phyloP scores from a whole-genome alignment of 306 rosid genomes.

The Ormosia emarginata region DNA sequence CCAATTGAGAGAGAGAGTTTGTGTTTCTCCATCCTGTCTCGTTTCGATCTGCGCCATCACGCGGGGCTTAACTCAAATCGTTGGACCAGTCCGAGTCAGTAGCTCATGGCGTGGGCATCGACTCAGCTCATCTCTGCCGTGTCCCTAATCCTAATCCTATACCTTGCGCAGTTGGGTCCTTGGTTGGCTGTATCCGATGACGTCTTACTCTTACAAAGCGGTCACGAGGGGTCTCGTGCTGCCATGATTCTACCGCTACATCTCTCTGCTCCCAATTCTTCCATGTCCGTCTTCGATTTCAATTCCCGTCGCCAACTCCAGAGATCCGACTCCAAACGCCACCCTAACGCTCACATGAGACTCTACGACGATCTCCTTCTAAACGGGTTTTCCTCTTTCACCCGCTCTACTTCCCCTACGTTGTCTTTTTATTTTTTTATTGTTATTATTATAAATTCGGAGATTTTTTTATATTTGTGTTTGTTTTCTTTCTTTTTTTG shows the following conservation, averaged over 20 bases:
- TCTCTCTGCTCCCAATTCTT: constrained; percentile 44
- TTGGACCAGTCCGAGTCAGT: background rate
- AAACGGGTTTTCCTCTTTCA: constrained; percentile 53
- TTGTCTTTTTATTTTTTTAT: background rate
- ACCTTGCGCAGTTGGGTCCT: constrained; percentile 3
- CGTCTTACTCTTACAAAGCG: constrained; percentile 23
- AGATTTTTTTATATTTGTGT: background rate
- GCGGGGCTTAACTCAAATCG: background rate
- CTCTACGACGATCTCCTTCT: constrained; percentile 91
- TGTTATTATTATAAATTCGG: background rate
- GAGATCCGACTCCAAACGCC: constrained; percentile 41
- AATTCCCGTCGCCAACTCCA: constrained; percentile 63
- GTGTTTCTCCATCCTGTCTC: background rate
- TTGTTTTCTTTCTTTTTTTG: background rate
- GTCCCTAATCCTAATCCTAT: constrained; percentile 15
- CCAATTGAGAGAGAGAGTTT: background rate
- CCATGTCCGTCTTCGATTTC: constrained; percentile 22
- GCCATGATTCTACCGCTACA: constrained; percentile 77
- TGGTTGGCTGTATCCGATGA: constrained; percentile 24
- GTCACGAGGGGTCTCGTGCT: constrained; percentile 30
- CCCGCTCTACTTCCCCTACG: background rate
- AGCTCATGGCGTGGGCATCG: constrained; percentile 32
- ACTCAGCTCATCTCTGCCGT: constrained; percentile 19
- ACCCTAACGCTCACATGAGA: constrained; percentile 77
- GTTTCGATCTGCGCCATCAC: constrained; percentile 18